These are phyloP conservation scores for Melanomma pulvis-pyrius DNA, from an alignment of 495 filamentous ascomycete species.

Conservation along the genomic window DNA sequence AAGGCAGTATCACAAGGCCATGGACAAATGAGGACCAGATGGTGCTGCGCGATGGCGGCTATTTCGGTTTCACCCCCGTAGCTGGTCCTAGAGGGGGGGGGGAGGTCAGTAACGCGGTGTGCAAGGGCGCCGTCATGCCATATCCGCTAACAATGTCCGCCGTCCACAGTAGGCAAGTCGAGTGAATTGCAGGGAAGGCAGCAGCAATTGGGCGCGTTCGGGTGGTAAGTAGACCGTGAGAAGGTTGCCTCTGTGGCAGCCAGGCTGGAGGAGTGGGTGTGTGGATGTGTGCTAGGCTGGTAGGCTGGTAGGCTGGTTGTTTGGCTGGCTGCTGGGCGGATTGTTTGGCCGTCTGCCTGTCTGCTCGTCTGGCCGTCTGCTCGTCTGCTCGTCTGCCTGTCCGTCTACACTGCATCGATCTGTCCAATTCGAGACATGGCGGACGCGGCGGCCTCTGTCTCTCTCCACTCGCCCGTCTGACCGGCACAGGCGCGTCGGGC, in stretches of 20 bases:
- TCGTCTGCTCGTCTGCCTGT: no score
- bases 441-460: background rate
- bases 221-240: background rate
- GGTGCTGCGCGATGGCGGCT: conserved; percentile 33
- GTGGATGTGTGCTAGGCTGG: background rate
- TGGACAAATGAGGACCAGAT: conserved; percentile 27
- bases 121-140: conserved; percentile 11
- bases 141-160: conserved; percentile 5
- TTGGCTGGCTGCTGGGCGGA: no score
- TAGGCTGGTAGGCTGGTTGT: no score
- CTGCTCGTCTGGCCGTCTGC: no score
- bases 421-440: background rate
- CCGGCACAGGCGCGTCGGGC: background rate
- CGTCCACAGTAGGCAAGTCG: conserved; percentile 3
- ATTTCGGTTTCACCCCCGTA: conserved; percentile 20
- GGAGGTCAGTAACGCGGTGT: background rate
- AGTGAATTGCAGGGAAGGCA: conserved; percentile 6
- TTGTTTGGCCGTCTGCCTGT: no score
- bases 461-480: no score
- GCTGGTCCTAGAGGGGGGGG: background rate
- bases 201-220: conserved; percentile 18
- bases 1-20: conserved; percentile 34
- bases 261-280: conserved; percentile 5
- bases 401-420: no score
- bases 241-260: conserved; percentile 26